Base-by-base conservation (phyloP, 2,329 filamentous ascomycete species). In the Rhytidhysteron rufulum region DNA sequence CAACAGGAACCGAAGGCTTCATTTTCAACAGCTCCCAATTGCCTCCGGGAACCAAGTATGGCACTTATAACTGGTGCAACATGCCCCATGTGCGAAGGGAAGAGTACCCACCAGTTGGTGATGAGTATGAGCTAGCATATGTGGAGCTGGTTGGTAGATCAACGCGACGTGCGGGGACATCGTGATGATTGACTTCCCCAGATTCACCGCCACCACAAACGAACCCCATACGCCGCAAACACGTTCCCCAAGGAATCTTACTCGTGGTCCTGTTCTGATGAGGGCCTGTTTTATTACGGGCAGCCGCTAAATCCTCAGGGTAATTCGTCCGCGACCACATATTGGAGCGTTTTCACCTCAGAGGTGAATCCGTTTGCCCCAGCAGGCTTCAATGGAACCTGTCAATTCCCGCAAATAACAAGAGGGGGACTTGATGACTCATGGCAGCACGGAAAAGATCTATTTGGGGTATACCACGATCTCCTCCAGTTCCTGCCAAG, bases 121-220 rank as follows among this genome's bases (percentile, higher is more conserved):
- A 64, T 0, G 76, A 75, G n/a, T 88, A 79, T 57, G 70, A 81
- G 51, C 68, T 93, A 37, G 67, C 76, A 53, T 91, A 90, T 58
- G 86, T 91, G 6, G 86, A 91, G 66, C 69, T 90, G 53, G 80
- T 86, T 64, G 63, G 55, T 42, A 19, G 10, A n/a, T 44, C 17
- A 34, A 22, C 74, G 69, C n/a, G 29, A 4, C n/a, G 24, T 37
- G 31, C 19, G 31, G 5, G 6, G 19, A 15, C 13, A 19, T 13
- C 22, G 33, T 47, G n/a, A 53, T 17, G 2, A 32, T 24, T 22
- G 15, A 19, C 51, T 51, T 8, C 16, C 5, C 16, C 31, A 83
- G 74, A 85, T 90, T 36, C 87, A 93, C 56, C 78, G 88, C 37
- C 88, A 93, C 59, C 87, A 93, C 65, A 93, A 93, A 60, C 79